These are phyloP conservation scores for Ustilago bromivora DNA, from an alignment of 1,284 basidiomycete genomes.

Conservation along the genomic window DNA sequence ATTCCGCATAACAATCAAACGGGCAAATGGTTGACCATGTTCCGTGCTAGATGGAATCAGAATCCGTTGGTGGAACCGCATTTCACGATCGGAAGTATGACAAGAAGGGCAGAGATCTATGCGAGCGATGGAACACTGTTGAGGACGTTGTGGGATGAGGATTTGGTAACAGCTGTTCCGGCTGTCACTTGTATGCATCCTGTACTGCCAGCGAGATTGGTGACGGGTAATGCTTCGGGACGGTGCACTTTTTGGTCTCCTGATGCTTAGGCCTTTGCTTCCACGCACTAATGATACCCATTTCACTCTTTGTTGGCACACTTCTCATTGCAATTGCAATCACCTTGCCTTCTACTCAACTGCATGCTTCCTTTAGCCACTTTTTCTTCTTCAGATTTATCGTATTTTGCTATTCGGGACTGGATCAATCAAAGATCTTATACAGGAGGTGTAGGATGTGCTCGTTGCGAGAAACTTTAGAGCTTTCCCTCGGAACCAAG, in stretches of 20 bases:
- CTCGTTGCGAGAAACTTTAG: constrained; percentile 25
- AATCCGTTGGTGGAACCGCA: constrained; percentile 60
- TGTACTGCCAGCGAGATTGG: constrained; percentile 42
- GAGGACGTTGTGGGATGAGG: constrained; percentile 60
- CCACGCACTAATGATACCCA: constrained; percentile 4
- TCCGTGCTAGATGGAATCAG: constrained; percentile 62
- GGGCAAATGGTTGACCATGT: constrained; percentile 68
- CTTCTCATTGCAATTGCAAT: background rate
- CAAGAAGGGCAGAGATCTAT: constrained; percentile 63
- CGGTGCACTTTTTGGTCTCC: constrained; percentile 59
- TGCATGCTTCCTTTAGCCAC: background rate
- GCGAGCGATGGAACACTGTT: constrained; percentile 54
- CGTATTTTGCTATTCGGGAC: background rate
- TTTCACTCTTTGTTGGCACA: background rate
- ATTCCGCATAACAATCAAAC: constrained; percentile 69
- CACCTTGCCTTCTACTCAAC: too few relatives aligned
- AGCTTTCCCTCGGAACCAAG: constrained; percentile 74
- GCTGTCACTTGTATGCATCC: constrained; percentile 67
- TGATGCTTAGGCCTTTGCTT: constrained; percentile 9
- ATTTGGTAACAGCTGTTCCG: constrained; percentile 65
- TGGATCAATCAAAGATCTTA: background rate
- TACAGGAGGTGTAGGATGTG: background rate
- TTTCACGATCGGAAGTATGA: constrained; percentile 66
- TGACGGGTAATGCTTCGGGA: constrained; percentile 62
- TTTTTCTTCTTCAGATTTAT: background rate